phyloP scores from a whole-genome alignment of 2,329 filamentous ascomycete genomes.

The Blastomyces emzantsi region DNA sequence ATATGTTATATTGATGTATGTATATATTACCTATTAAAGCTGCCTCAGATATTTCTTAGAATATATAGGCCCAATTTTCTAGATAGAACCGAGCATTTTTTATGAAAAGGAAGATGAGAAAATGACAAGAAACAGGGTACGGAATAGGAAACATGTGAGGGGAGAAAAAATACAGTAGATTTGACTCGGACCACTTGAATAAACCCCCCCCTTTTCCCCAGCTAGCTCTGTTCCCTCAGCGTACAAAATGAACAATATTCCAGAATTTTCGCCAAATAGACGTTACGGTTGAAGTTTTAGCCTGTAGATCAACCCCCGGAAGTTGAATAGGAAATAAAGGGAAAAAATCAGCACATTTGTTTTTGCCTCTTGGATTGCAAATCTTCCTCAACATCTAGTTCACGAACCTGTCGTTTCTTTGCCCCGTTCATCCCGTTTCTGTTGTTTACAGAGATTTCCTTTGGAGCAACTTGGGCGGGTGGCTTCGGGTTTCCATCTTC shows the following conservation, averaged over 20 bases:
- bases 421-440: neutral
- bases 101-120: neutral
- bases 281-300: neutral
- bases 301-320: conserved; percentile 1
- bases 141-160: neutral
- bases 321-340: neutral
- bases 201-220: too few species aligned
- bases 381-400: neutral
- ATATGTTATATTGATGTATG: neutral
- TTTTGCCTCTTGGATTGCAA: neutral
- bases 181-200: neutral
- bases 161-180: neutral
- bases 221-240: neutral
- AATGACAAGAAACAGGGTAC: neutral
- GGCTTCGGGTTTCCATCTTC: neutral
- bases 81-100: neutral
- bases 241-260: conserved; percentile 8
- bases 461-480: neutral
- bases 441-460: neutral
- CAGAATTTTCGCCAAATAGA: conserved; percentile 5
- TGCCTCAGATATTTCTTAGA: neutral
- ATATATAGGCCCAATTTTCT: neutral
- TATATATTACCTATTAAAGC: neutral
- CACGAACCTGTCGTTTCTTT: conserved; percentile 10
- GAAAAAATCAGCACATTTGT: conserved; percentile 5